Evolutionary conservation across 306 rosid species (phyloP).

Genomic region (Carpinus fangiana): DNA sequence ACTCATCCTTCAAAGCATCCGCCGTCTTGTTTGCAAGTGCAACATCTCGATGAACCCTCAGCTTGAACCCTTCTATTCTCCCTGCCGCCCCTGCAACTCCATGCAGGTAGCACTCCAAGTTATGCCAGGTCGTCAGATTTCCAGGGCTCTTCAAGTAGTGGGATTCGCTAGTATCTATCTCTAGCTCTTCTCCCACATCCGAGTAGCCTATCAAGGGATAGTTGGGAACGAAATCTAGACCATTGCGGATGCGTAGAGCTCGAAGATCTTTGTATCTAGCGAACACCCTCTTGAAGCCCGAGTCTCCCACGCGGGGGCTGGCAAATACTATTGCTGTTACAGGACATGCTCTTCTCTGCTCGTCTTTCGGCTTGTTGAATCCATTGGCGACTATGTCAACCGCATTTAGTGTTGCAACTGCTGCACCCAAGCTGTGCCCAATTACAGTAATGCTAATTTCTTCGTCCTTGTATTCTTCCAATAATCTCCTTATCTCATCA

Average conservation of each 20-base stretch:
- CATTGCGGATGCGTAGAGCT: slow-evolving; percentile 54
- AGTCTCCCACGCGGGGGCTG: slow-evolving; percentile 78
- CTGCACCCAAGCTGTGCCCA: slow-evolving; percentile 90
- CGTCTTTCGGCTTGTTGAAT: slow-evolving; percentile 41
- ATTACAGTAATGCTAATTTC: slow-evolving; percentile 80
- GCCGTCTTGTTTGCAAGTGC: slow-evolving; percentile 58
- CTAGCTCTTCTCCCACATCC: slow-evolving; percentile 70
- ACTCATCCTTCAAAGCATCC: slow-evolving; percentile 64
- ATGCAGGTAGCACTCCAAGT: slow-evolving; percentile 78
- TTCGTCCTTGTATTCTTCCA: slow-evolving; percentile 63
- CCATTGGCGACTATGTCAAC: slow-evolving; percentile 69
- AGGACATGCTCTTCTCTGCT: slow-evolving; percentile 35
- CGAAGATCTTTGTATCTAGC: slow-evolving; percentile 38
- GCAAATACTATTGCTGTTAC: slow-evolving; percentile 74
- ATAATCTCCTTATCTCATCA: slow-evolving; percentile 61
- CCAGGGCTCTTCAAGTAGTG: slow-evolving; percentile 76
- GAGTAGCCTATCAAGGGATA: slow-evolving; percentile 66
- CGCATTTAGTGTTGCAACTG: slow-evolving; percentile 74
- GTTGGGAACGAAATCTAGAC: slow-evolving; percentile 69
- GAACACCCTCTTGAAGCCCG: slow-evolving; percentile 44
- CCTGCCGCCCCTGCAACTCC: slow-evolving; percentile 87
- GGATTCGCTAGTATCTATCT: slow-evolving; percentile 59
- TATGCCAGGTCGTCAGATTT: slow-evolving; percentile 61
- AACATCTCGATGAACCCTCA: slow-evolving; percentile 64
- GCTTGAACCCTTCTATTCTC: slow-evolving; percentile 50